Percentiles rank a stretch among this genome's conserved stretches.
Conservation (phyloP, 139 green algal species). For the Haematococcus sp. region DNA sequence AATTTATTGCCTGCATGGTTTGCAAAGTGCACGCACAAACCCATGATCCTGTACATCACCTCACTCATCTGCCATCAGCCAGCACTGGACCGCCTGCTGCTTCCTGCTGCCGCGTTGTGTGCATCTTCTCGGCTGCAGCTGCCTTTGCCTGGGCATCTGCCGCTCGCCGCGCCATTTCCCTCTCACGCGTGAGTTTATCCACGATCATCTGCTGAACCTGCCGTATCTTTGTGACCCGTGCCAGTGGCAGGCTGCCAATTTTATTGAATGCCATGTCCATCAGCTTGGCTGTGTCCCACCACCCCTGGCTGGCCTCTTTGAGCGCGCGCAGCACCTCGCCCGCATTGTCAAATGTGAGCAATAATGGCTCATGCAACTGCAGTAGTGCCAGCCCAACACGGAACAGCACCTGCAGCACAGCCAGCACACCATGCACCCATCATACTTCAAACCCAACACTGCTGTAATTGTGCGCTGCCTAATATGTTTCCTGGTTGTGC, state of each 20-base stretch:
- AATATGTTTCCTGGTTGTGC: no score
- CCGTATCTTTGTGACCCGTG: background rate
- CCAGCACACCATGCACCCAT: no score
- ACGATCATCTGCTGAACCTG: background rate
- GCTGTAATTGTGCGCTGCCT: no score
- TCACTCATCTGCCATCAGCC: no score
- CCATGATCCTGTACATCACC: no score
- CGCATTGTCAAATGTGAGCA: conserved; percentile 59
- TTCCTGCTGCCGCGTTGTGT: no score
- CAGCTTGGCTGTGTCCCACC: conserved; percentile 1
- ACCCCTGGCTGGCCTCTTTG: background rate
- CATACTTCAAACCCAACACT: no score
- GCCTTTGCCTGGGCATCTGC: no score
- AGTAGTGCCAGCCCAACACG: conserved; percentile 73
- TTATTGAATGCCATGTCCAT: conserved; percentile 3
- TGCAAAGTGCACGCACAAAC: no score
- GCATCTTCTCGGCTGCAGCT: no score
- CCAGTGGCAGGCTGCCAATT: background rate
- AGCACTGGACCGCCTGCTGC: no score
- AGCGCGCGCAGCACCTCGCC: conserved; percentile 1
- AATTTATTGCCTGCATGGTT: no score
- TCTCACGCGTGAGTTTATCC: background rate
- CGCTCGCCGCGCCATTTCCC: background rate
- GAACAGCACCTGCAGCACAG: conserved; percentile 66
- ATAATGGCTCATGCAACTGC: conserved; percentile 42